phyloP scores from a whole-genome alignment of 1,284 basidiomycete species.

The Erythrobasidium hasegawianum region DNA sequence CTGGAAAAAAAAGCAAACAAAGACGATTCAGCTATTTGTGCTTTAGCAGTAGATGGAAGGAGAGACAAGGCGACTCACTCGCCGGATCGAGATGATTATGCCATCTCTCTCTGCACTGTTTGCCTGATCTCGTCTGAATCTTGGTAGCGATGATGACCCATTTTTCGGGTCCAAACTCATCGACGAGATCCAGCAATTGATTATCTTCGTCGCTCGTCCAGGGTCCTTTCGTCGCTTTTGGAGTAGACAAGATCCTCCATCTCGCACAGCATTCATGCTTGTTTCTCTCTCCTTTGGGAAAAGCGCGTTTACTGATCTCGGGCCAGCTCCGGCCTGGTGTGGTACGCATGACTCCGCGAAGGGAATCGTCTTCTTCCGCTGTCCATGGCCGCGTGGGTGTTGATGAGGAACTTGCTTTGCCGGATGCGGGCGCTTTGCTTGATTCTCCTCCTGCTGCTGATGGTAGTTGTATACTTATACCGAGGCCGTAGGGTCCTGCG shows the following conservation, averaged over 20 bases:
- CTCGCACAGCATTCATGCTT: conserved; percentile 20
- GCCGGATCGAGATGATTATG: conserved; percentile 46
- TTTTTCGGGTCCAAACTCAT: conserved; percentile 43
- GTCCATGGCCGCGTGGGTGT: neutral
- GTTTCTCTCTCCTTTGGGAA: conserved; percentile 14
- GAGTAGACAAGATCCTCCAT: conserved; percentile 26
- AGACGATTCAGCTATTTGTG: neutral
- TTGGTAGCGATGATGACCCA: conserved; percentile 45
- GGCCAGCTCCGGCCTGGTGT: conserved; percentile 15
- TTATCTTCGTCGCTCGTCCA: conserved; percentile 44
- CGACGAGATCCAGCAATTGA: conserved; percentile 40
- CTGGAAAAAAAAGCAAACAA: conserved; percentile 10
- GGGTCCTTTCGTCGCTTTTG: conserved; percentile 41
- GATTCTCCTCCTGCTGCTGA: no score
- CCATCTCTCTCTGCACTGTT: conserved; percentile 47
- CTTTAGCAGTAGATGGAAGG: no score
- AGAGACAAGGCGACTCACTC: conserved; percentile 39
- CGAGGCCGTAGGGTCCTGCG: no score
- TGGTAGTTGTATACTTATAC: no score
- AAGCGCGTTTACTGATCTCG: conserved; percentile 28
- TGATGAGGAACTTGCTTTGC: neutral
- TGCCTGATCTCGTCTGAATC: conserved; percentile 42
- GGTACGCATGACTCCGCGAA: conserved; percentile 1
- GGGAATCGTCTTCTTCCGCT: neutral
- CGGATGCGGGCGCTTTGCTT: no score